A percentile compares a stretch with the other conserved stretches of the same genome.
These are phyloP conservation scores for Plasmodium fragile DNA, from an alignment of 169 alveolate genomes.

Conservation along the genomic window DNA sequence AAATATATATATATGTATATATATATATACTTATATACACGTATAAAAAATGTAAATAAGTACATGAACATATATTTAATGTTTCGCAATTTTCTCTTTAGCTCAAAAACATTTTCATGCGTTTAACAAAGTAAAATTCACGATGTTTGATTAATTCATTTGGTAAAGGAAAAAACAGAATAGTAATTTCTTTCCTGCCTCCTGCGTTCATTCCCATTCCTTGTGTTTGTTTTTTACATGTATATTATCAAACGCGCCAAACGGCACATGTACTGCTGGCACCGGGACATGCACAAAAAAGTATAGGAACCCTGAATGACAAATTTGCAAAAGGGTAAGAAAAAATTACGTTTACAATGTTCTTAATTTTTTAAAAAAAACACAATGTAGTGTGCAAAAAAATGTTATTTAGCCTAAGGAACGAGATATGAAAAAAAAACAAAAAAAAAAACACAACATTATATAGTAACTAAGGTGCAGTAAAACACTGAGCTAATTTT, in stretches of 20 bases:
- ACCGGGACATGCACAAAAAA: neutral
- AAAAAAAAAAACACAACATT: neutral
- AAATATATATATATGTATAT: conserved; percentile 4
- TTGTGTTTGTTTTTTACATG: neutral
- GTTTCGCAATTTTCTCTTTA: neutral
- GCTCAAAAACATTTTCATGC: neutral
- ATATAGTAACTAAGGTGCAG: neutral
- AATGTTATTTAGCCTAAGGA: neutral
- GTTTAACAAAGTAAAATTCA: neutral
- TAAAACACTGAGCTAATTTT: neutral
- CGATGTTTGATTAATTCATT: neutral
- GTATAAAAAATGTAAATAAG: neutral
- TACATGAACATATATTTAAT: neutral
- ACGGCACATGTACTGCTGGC: neutral
- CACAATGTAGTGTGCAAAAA: neutral
- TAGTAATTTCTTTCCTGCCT: neutral
- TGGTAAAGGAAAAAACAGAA: neutral
- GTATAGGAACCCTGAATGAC: neutral
- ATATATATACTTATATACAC: neutral
- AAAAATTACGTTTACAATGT: neutral
- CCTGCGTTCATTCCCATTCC: neutral
- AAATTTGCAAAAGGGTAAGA: neutral
- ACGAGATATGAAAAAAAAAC: neutral
- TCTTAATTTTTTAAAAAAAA: neutral
- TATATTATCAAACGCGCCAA: neutral